Evolutionary conservation across 768 basidiomycete genomes (phyloP).

Genomic region (Dictyophora rubrovolvata): DNA sequence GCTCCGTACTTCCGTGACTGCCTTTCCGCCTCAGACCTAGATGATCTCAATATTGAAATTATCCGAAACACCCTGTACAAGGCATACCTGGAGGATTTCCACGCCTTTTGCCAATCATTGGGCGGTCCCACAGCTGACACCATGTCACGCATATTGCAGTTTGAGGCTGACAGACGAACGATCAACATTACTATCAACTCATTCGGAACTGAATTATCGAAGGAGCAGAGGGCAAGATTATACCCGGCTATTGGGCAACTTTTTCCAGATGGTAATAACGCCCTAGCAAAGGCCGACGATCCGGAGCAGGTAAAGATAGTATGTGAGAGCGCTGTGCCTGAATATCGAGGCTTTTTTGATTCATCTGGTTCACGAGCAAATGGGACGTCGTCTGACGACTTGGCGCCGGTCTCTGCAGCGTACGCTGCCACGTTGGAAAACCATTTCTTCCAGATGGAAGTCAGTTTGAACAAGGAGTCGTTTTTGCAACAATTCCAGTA

Average conservation of each 20-base stretch:
- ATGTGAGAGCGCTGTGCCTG: slow-evolving; percentile 75
- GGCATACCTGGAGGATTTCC: slow-evolving; percentile 96
- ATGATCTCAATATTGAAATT: slow-evolving; percentile 99
- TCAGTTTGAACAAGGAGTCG: slow-evolving; percentile 85
- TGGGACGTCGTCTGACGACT: slow-evolving; percentile 18
- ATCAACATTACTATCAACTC: slow-evolving; percentile 99
- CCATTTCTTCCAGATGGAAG: slow-evolving; percentile 89
- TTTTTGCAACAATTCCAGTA: slow-evolving; percentile 98
- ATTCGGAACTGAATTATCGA: slow-evolving; percentile 87
- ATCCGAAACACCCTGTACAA: slow-evolving; percentile 99
- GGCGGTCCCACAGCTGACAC: slow-evolving; percentile 82
- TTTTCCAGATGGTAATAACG: slow-evolving; percentile 93
- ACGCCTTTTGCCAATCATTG: slow-evolving; percentile 68
- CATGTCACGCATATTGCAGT: slow-evolving; percentile 86
- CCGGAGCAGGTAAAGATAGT: slow-evolving; percentile 83
- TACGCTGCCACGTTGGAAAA: slow-evolving; percentile 71
- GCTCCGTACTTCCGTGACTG: slow-evolving; percentile 97
- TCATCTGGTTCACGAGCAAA: slow-evolving; percentile 29
- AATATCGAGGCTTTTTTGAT: slow-evolving; percentile 88
- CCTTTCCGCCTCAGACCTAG: slow-evolving; percentile 88
- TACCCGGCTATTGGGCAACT: slow-evolving; percentile 92
- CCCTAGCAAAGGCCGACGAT: slow-evolving; percentile 88
- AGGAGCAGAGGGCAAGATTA: slow-evolving; percentile 88
- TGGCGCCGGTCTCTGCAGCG: slow-evolving; percentile 18
- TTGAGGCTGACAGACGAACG: slow-evolving; percentile 94